A percentile compares a stretch with the other conserved stretches of the same genome.
These are phyloP conservation scores for Cajanus cajan DNA, from an alignment of 306 rosid genomes.

Conservation along the genomic window DNA sequence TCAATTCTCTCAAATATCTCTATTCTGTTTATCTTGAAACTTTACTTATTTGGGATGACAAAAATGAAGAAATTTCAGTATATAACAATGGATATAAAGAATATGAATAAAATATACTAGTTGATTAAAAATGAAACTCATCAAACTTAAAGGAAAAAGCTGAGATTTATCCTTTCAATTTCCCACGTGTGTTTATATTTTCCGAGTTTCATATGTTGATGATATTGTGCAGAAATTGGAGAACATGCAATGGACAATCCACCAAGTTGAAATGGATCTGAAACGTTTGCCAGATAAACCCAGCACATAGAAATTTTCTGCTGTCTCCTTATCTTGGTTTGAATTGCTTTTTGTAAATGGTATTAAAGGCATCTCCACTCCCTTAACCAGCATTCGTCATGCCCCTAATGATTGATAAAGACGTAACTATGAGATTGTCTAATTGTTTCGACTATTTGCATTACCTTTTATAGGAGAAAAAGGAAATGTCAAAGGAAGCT, in stretches of 20 bases:
- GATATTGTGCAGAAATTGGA: conserved; percentile 68
- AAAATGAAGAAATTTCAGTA: not conserved
- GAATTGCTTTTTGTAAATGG: not conserved
- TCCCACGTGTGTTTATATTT: not conserved
- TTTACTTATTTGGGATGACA: not conserved
- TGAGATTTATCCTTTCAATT: not conserved
- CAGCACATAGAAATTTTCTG: conserved; percentile 31
- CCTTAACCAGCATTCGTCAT: not conserved
- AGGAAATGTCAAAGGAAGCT: not conserved
- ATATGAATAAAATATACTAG: not conserved
- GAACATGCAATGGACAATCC: conserved; percentile 93
- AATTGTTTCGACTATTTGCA: not conserved
- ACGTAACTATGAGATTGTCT: not conserved
- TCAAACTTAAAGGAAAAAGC: not conserved
- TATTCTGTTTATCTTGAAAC: not conserved
- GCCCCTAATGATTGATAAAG: not conserved
- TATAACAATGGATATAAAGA: not conserved
- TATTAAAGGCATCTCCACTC: not conserved
- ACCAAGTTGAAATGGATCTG: conserved; percentile 90
- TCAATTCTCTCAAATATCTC: not conserved
- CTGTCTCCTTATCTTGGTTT: conserved; percentile 6
- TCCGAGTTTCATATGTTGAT: not conserved
- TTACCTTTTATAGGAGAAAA: not conserved
- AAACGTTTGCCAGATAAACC: conserved; percentile 65
- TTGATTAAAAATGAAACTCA: not conserved